phyloP scores from a whole-genome alignment of 2,329 filamentous ascomycete species.

The Venturia aucupariae region DNA sequence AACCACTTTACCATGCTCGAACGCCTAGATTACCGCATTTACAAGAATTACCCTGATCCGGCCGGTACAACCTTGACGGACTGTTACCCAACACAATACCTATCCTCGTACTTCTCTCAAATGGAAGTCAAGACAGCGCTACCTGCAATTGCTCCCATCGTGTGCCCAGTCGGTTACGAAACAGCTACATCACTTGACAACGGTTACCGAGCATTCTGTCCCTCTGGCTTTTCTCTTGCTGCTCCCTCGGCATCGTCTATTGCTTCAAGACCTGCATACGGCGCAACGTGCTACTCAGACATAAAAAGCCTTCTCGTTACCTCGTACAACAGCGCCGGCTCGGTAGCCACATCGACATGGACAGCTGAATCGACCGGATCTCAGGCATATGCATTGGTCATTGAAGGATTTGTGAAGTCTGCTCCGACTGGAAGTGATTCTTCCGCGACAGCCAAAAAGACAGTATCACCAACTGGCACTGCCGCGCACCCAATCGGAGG shows the following conservation, averaged over 20 bases:
- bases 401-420: conserved; percentile 20
- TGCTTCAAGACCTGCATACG: not conserved
- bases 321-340: conserved; percentile 18
- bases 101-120: conserved; percentile 19
- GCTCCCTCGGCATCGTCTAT: not conserved
- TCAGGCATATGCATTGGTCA: conserved; percentile 23
- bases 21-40: conserved; percentile 21
- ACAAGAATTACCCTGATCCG: conserved; percentile 23
- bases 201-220: conserved; percentile 25
- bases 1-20: conserved; percentile 21
- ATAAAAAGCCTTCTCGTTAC: conserved; percentile 2
- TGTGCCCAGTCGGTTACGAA: conserved; percentile 22
- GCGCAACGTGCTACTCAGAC: conserved; percentile 7
- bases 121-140: conserved; percentile 18
- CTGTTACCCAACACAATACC: conserved; percentile 23
- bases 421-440: not conserved
- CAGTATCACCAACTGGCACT: not conserved
- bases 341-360: conserved; percentile 15
- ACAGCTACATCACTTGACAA: conserved; percentile 18
- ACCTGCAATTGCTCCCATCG: conserved; percentile 22
- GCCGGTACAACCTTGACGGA: conserved; percentile 19
- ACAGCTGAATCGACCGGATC: conserved; percentile 15
- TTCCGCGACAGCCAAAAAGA: not conserved
- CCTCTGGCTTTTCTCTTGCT: conserved; percentile 18
- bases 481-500: not conserved